Evolutionary conservation across 495 filamentous ascomycete species (phyloP), one percentile per base, ranked within the genome.

Genomic region (Apiosordaria backusii): DNA sequence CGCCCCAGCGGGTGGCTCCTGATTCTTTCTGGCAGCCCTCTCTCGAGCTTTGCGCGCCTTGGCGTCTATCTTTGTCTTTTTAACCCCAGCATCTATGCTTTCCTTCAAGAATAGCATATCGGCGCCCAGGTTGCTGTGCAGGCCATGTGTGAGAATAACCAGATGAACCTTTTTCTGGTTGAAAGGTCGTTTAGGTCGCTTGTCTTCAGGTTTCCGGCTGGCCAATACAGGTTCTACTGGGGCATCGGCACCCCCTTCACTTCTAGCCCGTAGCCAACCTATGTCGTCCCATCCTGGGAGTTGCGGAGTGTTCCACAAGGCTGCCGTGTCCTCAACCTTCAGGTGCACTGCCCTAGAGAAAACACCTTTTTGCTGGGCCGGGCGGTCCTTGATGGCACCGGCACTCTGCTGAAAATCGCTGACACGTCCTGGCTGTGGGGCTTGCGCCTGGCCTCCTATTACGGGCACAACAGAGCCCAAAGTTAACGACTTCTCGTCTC

Each of bases 71-170:
- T 87, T 87, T 19, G 89, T 86, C 72, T 91, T 86, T 67, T 81
- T 89, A 2, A 87, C 88, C 25, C 91, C 87, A 35, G 88, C 87
- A 76, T 99, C 96, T 62, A 99, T 97, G 70, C 92, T 93, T 75
- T 99, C 95, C 73, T 99, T 99, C 70, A 99, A 76, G 74, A 90
- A 99, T 26, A 99, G 81, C 96, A 99, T 96, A 79, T 99, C 95
- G 52, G 92, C 87, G 1, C 96, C 92, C n/a, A 97, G 83, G 77
- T 99, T 99, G 77, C 93, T 96, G 75, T 98, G 95, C 67, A 99
- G 77, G 0, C 95, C 95, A 81, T 99, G 95, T 0, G 95, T 98
- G 62, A 99, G 74, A 7, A 99, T 83, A 9, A 99, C 95, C 65
- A 99, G 80, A 72, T 99, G 95, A 0, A 98, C 80, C 70, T 88